A percentile compares a stretch with the other conserved stretches of the same genome.
These are phyloP conservation scores for Elongisporangium anandrum DNA, from an alignment of 352 stramenopile species.

Conservation along the genomic window DNA sequence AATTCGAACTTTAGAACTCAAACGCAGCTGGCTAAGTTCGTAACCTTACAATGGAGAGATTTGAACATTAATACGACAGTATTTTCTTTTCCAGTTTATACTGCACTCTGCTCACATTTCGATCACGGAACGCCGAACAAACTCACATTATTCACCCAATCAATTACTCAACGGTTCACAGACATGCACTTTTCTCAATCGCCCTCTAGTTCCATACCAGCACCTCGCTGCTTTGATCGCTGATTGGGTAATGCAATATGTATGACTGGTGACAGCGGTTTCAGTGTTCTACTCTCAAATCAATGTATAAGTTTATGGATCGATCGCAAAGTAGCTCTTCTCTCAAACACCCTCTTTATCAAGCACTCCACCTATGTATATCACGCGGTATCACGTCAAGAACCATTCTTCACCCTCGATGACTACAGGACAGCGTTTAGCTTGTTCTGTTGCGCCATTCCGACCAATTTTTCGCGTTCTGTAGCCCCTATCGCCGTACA, in stretches of 20 bases:
- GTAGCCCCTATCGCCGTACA: conserved; percentile 12
- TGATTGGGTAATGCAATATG: background rate
- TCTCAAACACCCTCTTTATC: background rate
- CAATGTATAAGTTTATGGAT: background rate
- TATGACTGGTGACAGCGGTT: background rate
- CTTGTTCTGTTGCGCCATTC: conserved; percentile 25
- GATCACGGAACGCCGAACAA: no score
- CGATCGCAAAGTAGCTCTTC: background rate
- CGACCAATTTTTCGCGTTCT: conserved; percentile 23
- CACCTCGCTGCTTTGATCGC: background rate
- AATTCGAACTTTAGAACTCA: no score
- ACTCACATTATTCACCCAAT: no score
- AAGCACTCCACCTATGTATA: background rate
- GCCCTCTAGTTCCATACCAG: background rate
- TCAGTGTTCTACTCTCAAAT: background rate
- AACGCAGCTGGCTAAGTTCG: no score
- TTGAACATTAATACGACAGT: no score
- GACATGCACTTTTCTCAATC: no score
- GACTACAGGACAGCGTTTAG: conserved; percentile 23
- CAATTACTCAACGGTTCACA: no score
- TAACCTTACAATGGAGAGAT: no score
- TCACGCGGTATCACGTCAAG: background rate
- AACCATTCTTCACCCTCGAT: conserved; percentile 21
- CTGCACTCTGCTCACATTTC: no score
- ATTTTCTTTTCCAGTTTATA: no score